Conservation (phyloP, 768 basidiomycete species). For the Mycena leptocephala region DNA sequence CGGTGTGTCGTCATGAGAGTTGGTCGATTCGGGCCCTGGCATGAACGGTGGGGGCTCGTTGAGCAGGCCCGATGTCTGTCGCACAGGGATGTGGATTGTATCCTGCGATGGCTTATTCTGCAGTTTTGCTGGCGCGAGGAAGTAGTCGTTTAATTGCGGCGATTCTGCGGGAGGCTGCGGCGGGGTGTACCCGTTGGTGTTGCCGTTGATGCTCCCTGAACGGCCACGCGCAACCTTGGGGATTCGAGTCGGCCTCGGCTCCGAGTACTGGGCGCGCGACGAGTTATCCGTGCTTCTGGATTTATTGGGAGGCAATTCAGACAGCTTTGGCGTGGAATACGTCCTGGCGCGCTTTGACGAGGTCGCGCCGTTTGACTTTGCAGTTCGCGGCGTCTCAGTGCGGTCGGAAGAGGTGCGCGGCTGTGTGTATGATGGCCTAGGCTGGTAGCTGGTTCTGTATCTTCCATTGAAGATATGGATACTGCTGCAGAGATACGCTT, state of each 20-base stretch:
- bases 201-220: conserved; percentile 37
- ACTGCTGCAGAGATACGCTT: conserved; percentile 81
- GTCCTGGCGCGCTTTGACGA: conserved; percentile 72
- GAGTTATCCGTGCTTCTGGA: conserved; percentile 57
- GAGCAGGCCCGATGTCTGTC: conserved; percentile 65
- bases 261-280: conserved; percentile 60
- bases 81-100: conserved; percentile 48
- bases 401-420: conserved; percentile 46
- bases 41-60: conserved; percentile 79
- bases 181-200: conserved; percentile 39
- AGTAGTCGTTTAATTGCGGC: conserved; percentile 47
- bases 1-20: conserved; percentile 57
- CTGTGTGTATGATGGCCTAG: conserved; percentile 46
- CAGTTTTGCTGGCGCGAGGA: conserved; percentile 41
- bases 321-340: conserved; percentile 72
- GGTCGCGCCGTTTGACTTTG: conserved; percentile 47
- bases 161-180: conserved; percentile 43
- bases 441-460: conserved; percentile 61
- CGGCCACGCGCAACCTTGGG: conserved; percentile 55
- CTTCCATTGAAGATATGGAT: conserved; percentile 74
- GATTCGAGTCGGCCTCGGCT: conserved; percentile 67
- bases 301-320: conserved; percentile 55
- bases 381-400: conserved; percentile 42
- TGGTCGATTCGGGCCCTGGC: conserved; percentile 62
- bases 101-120: conserved; percentile 33